These are phyloP conservation scores for Vitis riparia DNA, from an alignment of 164 flowering plant species.

Conservation along the genomic window DNA sequence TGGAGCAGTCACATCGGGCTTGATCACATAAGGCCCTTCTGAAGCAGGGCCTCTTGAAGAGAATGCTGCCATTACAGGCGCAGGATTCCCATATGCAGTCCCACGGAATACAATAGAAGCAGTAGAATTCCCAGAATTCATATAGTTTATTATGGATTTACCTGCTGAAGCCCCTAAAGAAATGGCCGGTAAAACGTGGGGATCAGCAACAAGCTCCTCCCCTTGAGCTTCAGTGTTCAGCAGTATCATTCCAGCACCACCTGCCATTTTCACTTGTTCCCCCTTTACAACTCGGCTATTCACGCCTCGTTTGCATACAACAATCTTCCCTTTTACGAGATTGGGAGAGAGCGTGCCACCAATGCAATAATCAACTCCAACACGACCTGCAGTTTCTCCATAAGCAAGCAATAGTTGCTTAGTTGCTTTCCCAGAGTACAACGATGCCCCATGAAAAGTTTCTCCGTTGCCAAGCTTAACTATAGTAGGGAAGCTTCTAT, in stretches of 20 bases:
- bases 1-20: conserved; percentile 79
- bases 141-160: conserved; percentile 35
- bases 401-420: conserved; percentile 44
- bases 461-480: conserved; percentile 55
- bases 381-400: conserved; percentile 43
- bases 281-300: conserved; percentile 48
- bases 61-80: conserved; percentile 70
- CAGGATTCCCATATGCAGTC: conserved; percentile 41
- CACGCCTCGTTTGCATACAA: conserved; percentile 55
- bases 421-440: conserved; percentile 44
- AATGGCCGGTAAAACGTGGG: conserved; percentile 62
- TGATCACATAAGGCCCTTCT: conserved; percentile 51
- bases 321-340: conserved; percentile 65
- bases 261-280: conserved; percentile 52
- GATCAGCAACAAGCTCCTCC: conserved; percentile 62
- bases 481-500: conserved; percentile 58
- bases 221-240: conserved; percentile 46
- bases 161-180: conserved; percentile 55
- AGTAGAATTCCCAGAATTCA: conserved; percentile 25
- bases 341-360: conserved; percentile 38
- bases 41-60: conserved; percentile 70
- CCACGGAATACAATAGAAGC: conserved; percentile 53
- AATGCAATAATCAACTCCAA: conserved; percentile 43
- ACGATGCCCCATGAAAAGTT: conserved; percentile 52
- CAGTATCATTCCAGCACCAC: conserved; percentile 68